A percentile compares a stretch with the other conserved stretches of the same genome.
Conservation (phyloP, 768 basidiomycete genomes). For the Dendrothele bispora region DNA sequence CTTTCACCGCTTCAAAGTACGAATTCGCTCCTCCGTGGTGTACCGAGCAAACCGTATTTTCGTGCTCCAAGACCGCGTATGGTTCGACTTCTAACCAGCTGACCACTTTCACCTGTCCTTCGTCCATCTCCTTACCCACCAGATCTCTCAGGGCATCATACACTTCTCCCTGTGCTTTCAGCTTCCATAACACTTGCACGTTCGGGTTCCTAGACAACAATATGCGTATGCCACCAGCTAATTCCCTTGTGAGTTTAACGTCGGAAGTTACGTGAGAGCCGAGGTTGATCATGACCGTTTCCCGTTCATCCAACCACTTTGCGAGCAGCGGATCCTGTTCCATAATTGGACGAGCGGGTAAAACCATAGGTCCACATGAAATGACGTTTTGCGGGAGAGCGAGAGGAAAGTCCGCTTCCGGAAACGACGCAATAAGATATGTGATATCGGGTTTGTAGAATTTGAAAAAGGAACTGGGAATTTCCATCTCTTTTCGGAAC, state of each 20-base stretch:
- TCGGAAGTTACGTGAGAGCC: constrained; percentile 6
- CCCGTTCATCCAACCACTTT: constrained; percentile 5
- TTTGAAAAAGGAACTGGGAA: neutral
- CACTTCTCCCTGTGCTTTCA: constrained; percentile 1
- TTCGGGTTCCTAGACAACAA: neutral
- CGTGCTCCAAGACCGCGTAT: constrained; percentile 3
- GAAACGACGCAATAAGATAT: constrained; percentile 6
- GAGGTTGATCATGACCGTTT: constrained; percentile 5
- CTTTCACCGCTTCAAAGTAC: constrained; percentile 8
- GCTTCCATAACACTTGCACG: constrained; percentile 10
- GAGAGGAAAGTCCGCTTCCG: constrained; percentile 8
- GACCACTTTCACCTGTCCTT: neutral
- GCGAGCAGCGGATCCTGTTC: constrained; percentile 1
- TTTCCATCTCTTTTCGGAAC: too few species aligned
- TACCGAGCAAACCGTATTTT: constrained; percentile 6
- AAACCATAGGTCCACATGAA: constrained; percentile 7
- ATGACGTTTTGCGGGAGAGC: constrained; percentile 1
- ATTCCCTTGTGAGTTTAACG: neutral
- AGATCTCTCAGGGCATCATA: neutral
- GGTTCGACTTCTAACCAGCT: constrained; percentile 6
- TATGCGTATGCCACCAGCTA: constrained; percentile 4
- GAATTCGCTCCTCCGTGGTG: constrained; percentile 13
- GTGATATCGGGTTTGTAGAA: neutral
- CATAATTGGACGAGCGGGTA: neutral
- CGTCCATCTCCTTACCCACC: neutral